Evolutionary conservation across 2,329 filamentous ascomycete species (phyloP), one percentile per base, ranked within the genome.

Genomic region (Pestalotiopsis sp.): DNA sequence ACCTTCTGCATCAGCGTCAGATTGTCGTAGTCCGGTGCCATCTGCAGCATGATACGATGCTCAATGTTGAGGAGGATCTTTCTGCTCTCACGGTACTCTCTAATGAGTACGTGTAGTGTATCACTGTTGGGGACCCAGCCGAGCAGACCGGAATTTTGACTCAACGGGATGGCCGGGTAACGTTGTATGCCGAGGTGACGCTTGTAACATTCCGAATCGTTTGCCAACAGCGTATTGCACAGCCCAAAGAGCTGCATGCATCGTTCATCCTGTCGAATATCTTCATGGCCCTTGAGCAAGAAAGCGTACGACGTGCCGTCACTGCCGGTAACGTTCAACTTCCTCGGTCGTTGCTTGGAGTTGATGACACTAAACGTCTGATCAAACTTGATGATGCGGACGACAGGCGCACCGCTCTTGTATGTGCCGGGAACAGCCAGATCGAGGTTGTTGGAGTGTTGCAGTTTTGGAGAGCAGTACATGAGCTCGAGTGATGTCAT

Each of bases 1-100:
- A 99, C 97, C 83, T 99, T 99, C 79, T 99, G 97, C 96, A 99
- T 98, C 45, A 99, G 88, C 0, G 97, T 98, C 61, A 99, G 90
- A 76, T 97, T 98, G 78, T 99, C 96, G 77, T 98, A 99, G 79
- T 99, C 96, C 0, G 96, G 97, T 27, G 96, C 96, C 96, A 99
- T 99, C 80, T 99, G 97, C 68, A 99, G 85, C 96, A 99, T 99
- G 79, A 99, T 99, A 58, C 97, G 92, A 79, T 99, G 96, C 82
- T 99, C 96, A 72, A 99, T 99, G 77, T 99, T 99, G 73, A 99
- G 91, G 52, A 99, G 84, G 72, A 99, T 99, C 83, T 98, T 97
- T 67, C 96, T 91, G 73, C 93, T 97, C 80, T 99, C 97, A 71
- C 96, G 93, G 78, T 99, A 99, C 79, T 99, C 96, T 72, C 96